Conservation (phyloP, 768 basidiomycete genomes). For the Mrakia blollopis region DNA sequence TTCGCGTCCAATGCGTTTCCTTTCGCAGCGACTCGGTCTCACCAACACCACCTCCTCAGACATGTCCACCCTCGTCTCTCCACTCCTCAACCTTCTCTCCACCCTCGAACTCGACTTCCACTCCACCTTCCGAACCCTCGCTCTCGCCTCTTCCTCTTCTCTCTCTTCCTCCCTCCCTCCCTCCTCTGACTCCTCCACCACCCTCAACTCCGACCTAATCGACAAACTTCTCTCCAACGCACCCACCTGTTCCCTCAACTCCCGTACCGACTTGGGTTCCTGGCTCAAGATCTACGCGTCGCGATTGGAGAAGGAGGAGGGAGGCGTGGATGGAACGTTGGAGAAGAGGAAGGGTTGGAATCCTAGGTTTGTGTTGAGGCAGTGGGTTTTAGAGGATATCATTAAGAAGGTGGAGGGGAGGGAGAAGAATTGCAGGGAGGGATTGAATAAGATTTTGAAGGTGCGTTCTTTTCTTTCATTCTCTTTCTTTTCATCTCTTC, state of each 20-base stretch:
- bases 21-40: conserved; percentile 67
- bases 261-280: neutral
- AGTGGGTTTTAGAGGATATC: conserved; percentile 94
- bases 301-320: conserved; percentile 57
- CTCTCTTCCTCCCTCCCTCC: conserved; percentile 25
- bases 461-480: conserved; percentile 49
- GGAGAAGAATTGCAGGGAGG: conserved; percentile 53
- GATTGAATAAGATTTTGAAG: conserved; percentile 75
- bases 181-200: conserved; percentile 34
- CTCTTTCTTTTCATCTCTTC: conserved; percentile 6
- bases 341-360: conserved; percentile 51
- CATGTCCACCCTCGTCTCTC: conserved; percentile 57
- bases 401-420: conserved; percentile 63
- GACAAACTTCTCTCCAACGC: conserved; percentile 45
- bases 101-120: conserved; percentile 79
- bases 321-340: conserved; percentile 41
- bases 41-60: conserved; percentile 56
- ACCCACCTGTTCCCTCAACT: conserved; percentile 34
- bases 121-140: conserved; percentile 69
- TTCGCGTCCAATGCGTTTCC: neutral
- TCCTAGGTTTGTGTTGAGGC: conserved; percentile 85
- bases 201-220: conserved; percentile 29
- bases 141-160: conserved; percentile 57
- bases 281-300: conserved; percentile 55
- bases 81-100: conserved; percentile 70